A percentile compares a stretch with the other conserved stretches of the same genome.
phyloP scores from a whole-genome alignment of 2,329 filamentous ascomycete species.

The Ophiobolus disseminans region DNA sequence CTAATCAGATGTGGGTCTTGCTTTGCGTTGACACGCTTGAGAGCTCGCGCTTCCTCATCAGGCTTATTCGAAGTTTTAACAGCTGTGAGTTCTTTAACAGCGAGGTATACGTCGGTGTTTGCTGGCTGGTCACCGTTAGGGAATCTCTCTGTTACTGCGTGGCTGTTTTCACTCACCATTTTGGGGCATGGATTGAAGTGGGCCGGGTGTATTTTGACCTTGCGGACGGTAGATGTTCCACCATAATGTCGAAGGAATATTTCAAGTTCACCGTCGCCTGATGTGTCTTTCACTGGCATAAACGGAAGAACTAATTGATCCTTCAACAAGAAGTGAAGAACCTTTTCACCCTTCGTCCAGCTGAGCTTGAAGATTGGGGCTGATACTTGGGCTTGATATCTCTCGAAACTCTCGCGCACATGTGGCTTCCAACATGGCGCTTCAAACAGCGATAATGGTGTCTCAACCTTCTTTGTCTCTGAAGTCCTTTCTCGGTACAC shows the following conservation, averaged over 20 bases:
- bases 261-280: background rate
- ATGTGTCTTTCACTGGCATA: background rate
- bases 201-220: conserved; percentile 3
- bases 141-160: background rate
- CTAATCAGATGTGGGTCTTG: conserved; percentile 8
- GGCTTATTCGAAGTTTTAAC: background rate
- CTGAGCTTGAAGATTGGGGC: conserved; percentile 1
- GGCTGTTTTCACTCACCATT: background rate
- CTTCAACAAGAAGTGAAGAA: background rate
- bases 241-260: background rate
- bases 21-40: conserved; percentile 2
- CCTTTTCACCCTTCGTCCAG: background rate
- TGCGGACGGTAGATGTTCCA: conserved; percentile 3
- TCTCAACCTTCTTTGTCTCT: background rate
- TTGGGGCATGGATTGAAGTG: background rate
- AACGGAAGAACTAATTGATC: conserved; percentile 1
- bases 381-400: background rate
- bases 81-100: conserved; percentile 3
- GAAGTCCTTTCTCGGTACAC: background rate
- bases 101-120: conserved; percentile 1
- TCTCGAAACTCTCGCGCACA: background rate
- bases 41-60: background rate
- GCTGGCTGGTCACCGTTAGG: background rate
- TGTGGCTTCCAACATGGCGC: background rate
- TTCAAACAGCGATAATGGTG: background rate